These are phyloP conservation scores for Pseudoscleropodium purum DNA, from an alignment of 225 moss, liverwort and hornwort species.

Conservation along the genomic window DNA sequence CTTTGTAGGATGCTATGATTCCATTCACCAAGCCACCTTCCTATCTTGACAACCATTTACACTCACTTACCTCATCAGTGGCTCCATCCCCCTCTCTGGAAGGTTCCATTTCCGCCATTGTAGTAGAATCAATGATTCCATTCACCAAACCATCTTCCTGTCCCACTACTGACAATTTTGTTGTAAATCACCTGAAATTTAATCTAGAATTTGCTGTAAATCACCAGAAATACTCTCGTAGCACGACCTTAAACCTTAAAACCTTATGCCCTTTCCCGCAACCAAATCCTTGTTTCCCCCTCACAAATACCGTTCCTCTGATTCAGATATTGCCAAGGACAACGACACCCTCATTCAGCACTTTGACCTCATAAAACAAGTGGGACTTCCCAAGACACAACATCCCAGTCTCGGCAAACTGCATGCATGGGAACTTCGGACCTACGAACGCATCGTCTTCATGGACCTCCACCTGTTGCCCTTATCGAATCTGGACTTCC, in stretches of 20 bases:
- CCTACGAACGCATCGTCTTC: slow-evolving; percentile 65
- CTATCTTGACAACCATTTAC: background rate
- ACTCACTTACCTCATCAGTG: too few species aligned
- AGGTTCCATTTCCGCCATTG: background rate
- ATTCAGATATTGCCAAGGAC: slow-evolving; percentile 5
- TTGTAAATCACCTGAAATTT: background rate
- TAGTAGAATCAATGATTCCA: background rate
- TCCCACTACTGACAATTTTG: background rate
- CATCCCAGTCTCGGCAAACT: slow-evolving; percentile 23
- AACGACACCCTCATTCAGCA: slow-evolving; percentile 41
- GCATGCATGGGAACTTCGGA: slow-evolving; percentile 51
- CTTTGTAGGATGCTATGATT: background rate
- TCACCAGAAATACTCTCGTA: background rate
- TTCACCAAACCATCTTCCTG: background rate
- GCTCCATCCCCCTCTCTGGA: background rate
- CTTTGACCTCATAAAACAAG: slow-evolving; percentile 57
- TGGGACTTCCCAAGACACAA: background rate
- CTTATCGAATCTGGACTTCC: slow-evolving; percentile 61
- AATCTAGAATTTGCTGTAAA: background rate
- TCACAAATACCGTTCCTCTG: background rate
- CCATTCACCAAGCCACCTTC: too few species aligned
- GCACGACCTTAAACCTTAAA: background rate
- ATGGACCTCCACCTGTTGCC: slow-evolving; percentile 57
- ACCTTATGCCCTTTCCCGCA: background rate
- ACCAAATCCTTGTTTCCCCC: too few species aligned